These are phyloP conservation scores for Kondoa subrosea DNA, from an alignment of 768 basidiomycete species.

Conservation along the genomic window DNA sequence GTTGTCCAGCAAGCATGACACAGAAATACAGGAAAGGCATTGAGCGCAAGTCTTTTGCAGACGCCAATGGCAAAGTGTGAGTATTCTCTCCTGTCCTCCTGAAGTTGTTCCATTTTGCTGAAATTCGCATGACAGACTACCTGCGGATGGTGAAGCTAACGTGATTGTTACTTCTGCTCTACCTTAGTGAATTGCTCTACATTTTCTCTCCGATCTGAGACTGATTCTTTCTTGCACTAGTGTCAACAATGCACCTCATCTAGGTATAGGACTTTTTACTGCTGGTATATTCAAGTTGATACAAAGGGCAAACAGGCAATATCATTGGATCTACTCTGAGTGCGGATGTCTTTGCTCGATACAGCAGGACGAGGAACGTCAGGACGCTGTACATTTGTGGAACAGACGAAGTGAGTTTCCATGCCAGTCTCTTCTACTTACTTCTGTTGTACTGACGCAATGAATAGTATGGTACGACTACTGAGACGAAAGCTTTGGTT, in stretches of 20 bases:
- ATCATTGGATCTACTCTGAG: constrained; percentile 91
- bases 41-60: constrained; percentile 4
- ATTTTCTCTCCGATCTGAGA: not conserved
- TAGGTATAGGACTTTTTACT: constrained; percentile 42
- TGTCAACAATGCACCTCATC: constrained; percentile 91
- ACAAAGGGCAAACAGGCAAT: constrained; percentile 41
- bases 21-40: not conserved
- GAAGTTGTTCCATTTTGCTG: not conserved
- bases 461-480: constrained; percentile 87
- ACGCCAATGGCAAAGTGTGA: constrained; percentile 6
- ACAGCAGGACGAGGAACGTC: constrained; percentile 57
- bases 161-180: constrained; percentile 84
- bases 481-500: constrained; percentile 88
- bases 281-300: constrained; percentile 9
- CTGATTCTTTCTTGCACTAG: not conserved
- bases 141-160: constrained; percentile 71
- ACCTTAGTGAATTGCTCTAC: constrained; percentile 42
- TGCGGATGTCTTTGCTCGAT: constrained; percentile 92
- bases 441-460: not conserved
- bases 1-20: not conserved
- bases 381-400: constrained; percentile 89
- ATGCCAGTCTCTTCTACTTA: not conserved
- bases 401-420: constrained; percentile 53
- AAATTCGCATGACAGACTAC: constrained; percentile 39
- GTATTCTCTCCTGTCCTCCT: not conserved